Percentiles rank a stretch among this genome's conserved stretches.
These are phyloP conservation scores for Ceratocystis lukuohia DNA, from an alignment of 2,329 filamentous ascomycete genomes.

Conservation along the genomic window DNA sequence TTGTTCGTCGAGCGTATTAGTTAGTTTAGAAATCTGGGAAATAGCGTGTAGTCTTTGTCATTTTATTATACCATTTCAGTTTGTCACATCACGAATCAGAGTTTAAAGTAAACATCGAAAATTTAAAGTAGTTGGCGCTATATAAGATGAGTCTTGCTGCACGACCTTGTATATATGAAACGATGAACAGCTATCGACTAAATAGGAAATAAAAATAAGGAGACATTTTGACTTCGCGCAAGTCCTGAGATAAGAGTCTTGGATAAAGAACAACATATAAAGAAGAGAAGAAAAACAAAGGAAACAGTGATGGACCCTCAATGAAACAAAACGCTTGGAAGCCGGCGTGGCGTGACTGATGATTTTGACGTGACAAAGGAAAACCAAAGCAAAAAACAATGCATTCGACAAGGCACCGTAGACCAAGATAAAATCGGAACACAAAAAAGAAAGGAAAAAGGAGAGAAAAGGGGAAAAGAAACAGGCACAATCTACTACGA, in stretches of 20 bases:
- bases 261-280: background rate
- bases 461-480: background rate
- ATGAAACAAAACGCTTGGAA: background rate
- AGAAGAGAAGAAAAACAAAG: background rate
- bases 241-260: background rate
- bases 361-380: constrained; percentile 5
- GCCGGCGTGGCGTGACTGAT: background rate
- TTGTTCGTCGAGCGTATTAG: too few relatives aligned
- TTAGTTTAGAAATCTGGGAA: too few relatives aligned
- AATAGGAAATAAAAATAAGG: background rate
- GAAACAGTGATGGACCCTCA: background rate
- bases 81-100: background rate
- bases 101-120: background rate
- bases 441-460: background rate
- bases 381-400: background rate
- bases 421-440: background rate
- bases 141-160: background rate
- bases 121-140: background rate
- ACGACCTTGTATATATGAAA: background rate
- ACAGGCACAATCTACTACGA: background rate
- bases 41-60: background rate
- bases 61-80: background rate
- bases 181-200: background rate
- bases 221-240: constrained; percentile 3
- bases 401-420: background rate